Percentiles rank a stretch among this genome's conserved stretches.
phyloP scores from a whole-genome alignment of 495 filamentous ascomycete species.

The Penicillium subrubescens region DNA sequence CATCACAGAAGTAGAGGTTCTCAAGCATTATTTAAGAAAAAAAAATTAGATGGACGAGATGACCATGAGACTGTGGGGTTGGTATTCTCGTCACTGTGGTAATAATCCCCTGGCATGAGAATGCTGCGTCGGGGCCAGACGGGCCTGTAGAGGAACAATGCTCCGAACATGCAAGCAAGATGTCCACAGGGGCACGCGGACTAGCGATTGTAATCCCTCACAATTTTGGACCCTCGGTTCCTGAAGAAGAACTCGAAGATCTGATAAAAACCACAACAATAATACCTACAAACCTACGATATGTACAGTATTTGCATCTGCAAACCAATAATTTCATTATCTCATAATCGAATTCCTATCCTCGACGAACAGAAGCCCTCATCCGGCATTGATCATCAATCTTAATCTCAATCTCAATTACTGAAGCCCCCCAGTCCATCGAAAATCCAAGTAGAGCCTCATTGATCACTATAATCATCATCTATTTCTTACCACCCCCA shows the following conservation, averaged over 20 bases:
- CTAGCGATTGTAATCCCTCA: not conserved
- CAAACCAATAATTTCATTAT: not conserved
- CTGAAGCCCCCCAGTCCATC: not conserved
- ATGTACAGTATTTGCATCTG: not conserved
- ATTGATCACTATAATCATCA: not conserved
- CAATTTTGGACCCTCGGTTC: not conserved
- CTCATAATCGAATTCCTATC: not conserved
- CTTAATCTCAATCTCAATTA: not conserved
- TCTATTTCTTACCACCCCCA: constrained; percentile 61
- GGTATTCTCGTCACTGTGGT: constrained; percentile 37
- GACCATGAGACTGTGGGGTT: not conserved
- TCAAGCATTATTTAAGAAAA: not conserved
- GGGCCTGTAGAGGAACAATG: not conserved
- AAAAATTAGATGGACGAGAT: not conserved
- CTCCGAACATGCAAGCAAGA: not conserved
- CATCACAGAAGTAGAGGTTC: not conserved
- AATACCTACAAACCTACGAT: not conserved
- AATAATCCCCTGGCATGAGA: constrained; percentile 36
- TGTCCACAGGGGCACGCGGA: not conserved
- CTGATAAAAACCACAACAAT: not conserved
- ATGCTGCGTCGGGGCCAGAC: constrained; percentile 15
- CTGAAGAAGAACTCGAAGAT: not conserved
- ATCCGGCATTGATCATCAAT: not conserved
- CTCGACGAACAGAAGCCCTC: not conserved
- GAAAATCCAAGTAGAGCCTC: not conserved